A percentile compares a stretch with the other conserved stretches of the same genome.
Evolutionary conservation across 129 eudicot genomes (phyloP).

Genomic region (Oenanthe sinensis): DNA sequence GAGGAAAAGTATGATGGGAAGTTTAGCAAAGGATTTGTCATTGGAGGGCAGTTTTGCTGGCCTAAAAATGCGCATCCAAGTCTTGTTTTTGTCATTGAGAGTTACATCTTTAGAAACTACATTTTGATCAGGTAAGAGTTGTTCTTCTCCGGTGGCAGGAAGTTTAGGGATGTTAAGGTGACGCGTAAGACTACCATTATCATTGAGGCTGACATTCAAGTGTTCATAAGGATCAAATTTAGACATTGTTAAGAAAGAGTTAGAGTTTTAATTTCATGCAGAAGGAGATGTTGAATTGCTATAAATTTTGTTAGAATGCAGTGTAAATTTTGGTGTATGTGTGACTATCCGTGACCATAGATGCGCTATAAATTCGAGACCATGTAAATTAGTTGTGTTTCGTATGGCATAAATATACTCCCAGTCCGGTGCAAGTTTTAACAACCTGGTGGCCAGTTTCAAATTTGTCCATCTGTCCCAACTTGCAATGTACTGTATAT

Average conservation of each 20-base stretch:
- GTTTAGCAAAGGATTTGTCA: constrained; percentile 38
- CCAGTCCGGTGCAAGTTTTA: too few species aligned
- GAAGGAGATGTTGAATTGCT: background rate
- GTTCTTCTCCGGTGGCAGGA: constrained; percentile 37
- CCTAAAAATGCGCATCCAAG: constrained; percentile 63
- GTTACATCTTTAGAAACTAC: constrained; percentile 60
- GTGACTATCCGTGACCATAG: background rate
- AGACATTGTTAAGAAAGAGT: constrained; percentile 40
- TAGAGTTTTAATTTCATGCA: too few species aligned
- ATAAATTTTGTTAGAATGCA: background rate
- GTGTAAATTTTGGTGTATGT: background rate
- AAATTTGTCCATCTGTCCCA: too few species aligned
- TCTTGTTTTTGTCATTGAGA: constrained; percentile 39
- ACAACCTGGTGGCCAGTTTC: background rate
- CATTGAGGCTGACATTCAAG: constrained; percentile 40
- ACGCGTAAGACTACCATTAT: constrained; percentile 64
- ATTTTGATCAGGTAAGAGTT: constrained; percentile 29
- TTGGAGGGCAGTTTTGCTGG: constrained; percentile 53
- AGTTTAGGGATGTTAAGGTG: too few species aligned
- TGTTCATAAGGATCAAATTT: constrained; percentile 83
- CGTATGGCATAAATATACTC: too few species aligned
- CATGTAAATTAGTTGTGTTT: background rate
- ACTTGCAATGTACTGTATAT: too few species aligned
- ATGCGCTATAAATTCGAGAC: background rate
- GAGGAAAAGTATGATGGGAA: constrained; percentile 60